Percentiles rank a stretch among this genome's conserved stretches.
phyloP scores from a whole-genome alignment of 495 filamentous ascomycete species.

The Aeminium ludgeri region DNA sequence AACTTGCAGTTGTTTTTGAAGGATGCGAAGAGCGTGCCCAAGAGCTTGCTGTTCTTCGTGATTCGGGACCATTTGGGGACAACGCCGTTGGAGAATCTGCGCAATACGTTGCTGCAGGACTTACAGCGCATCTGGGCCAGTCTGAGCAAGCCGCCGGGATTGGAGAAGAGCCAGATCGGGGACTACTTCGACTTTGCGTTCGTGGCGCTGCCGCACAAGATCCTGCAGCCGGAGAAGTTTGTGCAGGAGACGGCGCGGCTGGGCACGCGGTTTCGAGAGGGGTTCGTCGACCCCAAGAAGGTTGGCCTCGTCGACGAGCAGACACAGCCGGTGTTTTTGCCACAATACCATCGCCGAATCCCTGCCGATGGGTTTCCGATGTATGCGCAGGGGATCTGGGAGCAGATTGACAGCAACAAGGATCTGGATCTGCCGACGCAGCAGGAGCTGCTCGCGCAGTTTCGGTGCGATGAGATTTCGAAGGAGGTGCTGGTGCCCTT shows the following conservation, averaged over 20 bases:
- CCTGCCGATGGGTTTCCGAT: constrained; percentile 87
- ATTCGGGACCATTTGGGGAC: constrained; percentile 90
- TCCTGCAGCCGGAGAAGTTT: constrained; percentile 89
- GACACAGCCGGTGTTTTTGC: constrained; percentile 60
- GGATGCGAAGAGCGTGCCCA: constrained; percentile 76
- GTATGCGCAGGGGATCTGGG: constrained; percentile 89
- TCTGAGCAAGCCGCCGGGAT: constrained; percentile 72
- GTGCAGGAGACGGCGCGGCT: constrained; percentile 62
- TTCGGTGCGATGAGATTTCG: constrained; percentile 90
- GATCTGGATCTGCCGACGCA: constrained; percentile 93
- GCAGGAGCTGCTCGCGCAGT: constrained; percentile 91
- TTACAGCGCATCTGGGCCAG: constrained; percentile 79
- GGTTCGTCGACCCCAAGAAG: constrained; percentile 46
- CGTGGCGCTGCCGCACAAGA: constrained; percentile 87
- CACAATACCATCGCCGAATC: constrained; percentile 89
- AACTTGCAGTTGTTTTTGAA: constrained; percentile 93
- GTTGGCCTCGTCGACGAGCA: constrained; percentile 43
- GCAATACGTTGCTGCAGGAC: constrained; percentile 79
- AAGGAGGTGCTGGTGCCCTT: constrained; percentile 72
- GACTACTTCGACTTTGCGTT: constrained; percentile 99
- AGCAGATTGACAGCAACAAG: constrained; percentile 97
- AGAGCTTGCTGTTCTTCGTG: constrained; percentile 93
- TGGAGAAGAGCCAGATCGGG: constrained; percentile 76
- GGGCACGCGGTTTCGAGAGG: constrained; percentile 63
- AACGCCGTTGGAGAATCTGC: constrained; percentile 74